phyloP scores from a whole-genome alignment of 345 rosid species.

The Dipteronia sinensis region DNA sequence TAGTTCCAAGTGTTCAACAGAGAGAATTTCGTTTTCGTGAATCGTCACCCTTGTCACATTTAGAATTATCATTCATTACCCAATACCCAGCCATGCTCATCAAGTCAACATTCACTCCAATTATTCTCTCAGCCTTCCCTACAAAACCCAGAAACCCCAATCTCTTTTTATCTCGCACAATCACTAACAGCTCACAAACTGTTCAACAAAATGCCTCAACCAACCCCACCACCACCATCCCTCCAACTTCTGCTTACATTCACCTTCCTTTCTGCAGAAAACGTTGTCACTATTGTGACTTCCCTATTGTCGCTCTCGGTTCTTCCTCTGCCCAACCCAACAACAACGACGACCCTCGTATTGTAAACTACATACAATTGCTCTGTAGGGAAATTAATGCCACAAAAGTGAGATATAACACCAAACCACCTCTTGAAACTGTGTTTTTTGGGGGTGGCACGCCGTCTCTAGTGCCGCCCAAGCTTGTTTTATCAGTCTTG shows the following conservation, averaged over 20 bases:
- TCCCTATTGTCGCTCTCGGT: conserved; percentile 87
- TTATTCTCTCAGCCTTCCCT: conserved; percentile 53
- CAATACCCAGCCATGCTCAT: conserved; percentile 40
- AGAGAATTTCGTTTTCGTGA: too few species aligned
- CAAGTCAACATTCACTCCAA: conserved; percentile 54
- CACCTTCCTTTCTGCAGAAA: conserved; percentile 97
- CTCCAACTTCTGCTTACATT: conserved; percentile 78
- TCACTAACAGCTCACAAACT: conserved; percentile 39
- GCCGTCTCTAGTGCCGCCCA: conserved; percentile 89
- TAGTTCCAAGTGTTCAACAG: too few species aligned
- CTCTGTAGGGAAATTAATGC: conserved; percentile 62
- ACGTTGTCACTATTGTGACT: conserved; percentile 93
- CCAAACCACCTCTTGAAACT: conserved; percentile 54
- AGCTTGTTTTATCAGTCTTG: conserved; percentile 60
- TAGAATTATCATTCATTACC: neutral
- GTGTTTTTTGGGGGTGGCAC: conserved; percentile 97
- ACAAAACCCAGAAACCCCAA: conserved; percentile 37
- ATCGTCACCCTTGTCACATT: too few species aligned
- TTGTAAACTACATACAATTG: conserved; percentile 53
- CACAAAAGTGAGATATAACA: conserved; percentile 36
- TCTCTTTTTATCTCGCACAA: conserved; percentile 13
- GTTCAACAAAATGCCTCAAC: conserved; percentile 77
- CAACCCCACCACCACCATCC: conserved; percentile 29
- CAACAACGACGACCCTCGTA: conserved; percentile 68
- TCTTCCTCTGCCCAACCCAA: conserved; percentile 40